Evolutionary conservation across 176 grass and related monocot species (phyloP), one percentile per base, ranked within the genome.

Genomic region (Triticum turgidum): DNA sequence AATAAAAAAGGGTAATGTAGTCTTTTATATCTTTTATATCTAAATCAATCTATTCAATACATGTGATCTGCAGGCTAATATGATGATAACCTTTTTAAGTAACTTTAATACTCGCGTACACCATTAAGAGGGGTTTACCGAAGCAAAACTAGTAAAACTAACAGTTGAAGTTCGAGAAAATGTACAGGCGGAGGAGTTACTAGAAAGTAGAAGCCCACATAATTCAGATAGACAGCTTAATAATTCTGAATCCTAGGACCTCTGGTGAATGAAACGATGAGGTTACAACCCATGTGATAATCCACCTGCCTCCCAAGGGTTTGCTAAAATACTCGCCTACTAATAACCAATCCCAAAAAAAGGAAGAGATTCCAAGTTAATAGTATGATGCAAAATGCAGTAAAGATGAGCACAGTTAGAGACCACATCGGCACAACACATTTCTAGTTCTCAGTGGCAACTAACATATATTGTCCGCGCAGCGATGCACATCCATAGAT

Each of bases 401-500:
- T 0, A 18, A 17, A 11, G 62, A 67, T 49, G 42, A 15, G 37
- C 52, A 33, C 58, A n/a, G 18, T 1, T 3, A 15, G 9, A 61
- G 14, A 24, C 33, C 45, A 15, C 22, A 87, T 32, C 20, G 63
- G 15, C 24, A 76, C 4, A 87, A 37, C 62, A 52, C 11, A 56
- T 61, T 59, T n/a, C 17, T 33, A 65, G 89, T 88, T 81, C 70
- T 81, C 76, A 70, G 44, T 15, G 52, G 38, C 72, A 77, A 27
- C 89, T 65, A 65, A 64, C 32, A 85, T 56, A 82, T 70, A 64
- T 67, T 75, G 77, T 91, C 54, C 35, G 32, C 11, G 37, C 25
- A 49, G 49, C 22, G 33, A 34, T 78, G 29, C 73, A 65, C 84
- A 72, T 73, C 64, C 18, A 86, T 17, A 69, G 12, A 70, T 21